These are phyloP conservation scores for Penicillium sp. DNA, from an alignment of 2,329 filamentous ascomycete species.

Conservation along the genomic window DNA sequence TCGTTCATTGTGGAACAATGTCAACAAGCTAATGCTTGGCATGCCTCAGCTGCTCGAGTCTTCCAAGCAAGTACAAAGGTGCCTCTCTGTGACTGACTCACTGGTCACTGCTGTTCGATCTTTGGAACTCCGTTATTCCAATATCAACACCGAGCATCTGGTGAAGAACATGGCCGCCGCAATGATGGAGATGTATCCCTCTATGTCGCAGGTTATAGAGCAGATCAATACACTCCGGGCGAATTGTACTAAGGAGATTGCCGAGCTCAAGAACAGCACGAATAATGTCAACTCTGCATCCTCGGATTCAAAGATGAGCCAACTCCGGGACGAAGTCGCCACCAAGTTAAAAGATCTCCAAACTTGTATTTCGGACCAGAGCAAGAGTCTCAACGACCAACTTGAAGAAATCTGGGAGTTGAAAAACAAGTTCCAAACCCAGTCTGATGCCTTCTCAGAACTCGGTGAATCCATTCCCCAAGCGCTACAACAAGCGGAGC, in stretches of 20 bases:
- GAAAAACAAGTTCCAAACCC: constrained; percentile 12
- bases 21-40: not conserved
- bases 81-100: constrained; percentile 13
- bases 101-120: constrained; percentile 37
- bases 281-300: not conserved
- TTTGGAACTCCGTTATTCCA: constrained; percentile 56
- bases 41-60: not conserved
- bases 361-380: not conserved
- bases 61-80: not conserved
- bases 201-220: constrained; percentile 29
- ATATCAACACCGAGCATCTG: constrained; percentile 48
- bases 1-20: not conserved
- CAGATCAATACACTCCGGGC: constrained; percentile 26
- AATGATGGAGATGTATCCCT: constrained; percentile 44
- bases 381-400: not conserved
- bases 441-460: constrained; percentile 9
- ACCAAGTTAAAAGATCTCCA: not conserved
- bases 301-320: not conserved
- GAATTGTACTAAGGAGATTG: constrained; percentile 7
- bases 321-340: not conserved
- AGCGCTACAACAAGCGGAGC: not conserved
- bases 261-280: constrained; percentile 1
- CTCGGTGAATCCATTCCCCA: constrained; percentile 8
- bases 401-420: constrained; percentile 7
- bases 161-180: constrained; percentile 39